phyloP scores from a whole-genome alignment of 2,329 filamentous ascomycete genomes.

The Apiospora koreana region DNA sequence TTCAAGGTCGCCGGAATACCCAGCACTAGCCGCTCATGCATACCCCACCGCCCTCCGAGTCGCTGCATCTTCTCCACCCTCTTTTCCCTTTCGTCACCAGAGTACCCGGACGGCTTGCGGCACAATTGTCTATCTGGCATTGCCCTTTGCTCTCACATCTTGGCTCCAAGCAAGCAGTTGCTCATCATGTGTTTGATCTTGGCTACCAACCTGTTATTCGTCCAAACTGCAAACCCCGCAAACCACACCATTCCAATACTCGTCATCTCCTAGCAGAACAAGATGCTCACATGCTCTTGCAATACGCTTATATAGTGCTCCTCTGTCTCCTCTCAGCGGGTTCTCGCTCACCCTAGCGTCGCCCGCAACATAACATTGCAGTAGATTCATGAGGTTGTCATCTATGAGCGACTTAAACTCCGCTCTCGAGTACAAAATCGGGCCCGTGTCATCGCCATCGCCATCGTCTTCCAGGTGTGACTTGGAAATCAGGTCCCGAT shows the following conservation, averaged over 20 bases:
- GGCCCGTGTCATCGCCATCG: no score
- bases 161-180: background rate
- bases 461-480: no score
- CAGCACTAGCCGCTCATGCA: background rate
- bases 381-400: background rate
- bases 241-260: background rate
- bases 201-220: background rate
- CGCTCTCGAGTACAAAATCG: no score
- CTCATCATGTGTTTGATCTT: background rate
- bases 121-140: no score
- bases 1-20: background rate
- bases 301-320: background rate
- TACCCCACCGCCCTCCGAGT: background rate
- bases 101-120: no score
- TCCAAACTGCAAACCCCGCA: background rate
- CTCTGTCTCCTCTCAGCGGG: background rate
- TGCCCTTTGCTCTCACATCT: no score
- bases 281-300: background rate
- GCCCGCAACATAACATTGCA: background rate
- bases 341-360: background rate
- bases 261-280: background rate
- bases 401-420: background rate
- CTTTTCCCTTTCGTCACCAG: background rate
- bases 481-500: no score
- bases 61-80: background rate